Evolutionary conservation across 2,329 filamentous ascomycete species (phyloP).

Genomic region (Fulvia fulva): DNA sequence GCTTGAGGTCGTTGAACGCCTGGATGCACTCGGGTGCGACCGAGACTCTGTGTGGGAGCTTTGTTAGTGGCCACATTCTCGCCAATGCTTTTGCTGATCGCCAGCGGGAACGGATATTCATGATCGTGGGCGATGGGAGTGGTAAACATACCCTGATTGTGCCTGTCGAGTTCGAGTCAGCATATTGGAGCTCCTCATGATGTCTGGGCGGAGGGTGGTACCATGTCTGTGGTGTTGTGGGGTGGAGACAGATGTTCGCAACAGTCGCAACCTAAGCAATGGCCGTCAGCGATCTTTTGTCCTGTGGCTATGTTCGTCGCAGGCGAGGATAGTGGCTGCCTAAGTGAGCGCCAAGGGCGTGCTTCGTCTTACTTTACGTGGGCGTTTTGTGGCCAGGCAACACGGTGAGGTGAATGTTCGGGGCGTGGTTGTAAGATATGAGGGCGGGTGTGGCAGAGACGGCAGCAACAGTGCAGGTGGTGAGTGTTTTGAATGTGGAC

Average conservation of each 20-base stretch:
- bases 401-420: neutral
- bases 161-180: constrained; percentile 16
- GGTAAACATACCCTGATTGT: constrained; percentile 20
- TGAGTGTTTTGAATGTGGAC: too few relatives aligned
- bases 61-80: neutral
- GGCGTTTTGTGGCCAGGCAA: neutral
- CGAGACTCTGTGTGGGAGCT: constrained; percentile 55
- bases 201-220: neutral
- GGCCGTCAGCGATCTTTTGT: constrained; percentile 1
- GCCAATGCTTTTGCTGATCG: constrained; percentile 2
- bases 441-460: neutral
- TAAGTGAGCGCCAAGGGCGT: constrained; percentile 2
- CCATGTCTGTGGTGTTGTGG: constrained; percentile 14
- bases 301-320: neutral
- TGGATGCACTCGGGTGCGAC: constrained; percentile 67
- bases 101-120: constrained; percentile 5
- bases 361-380: constrained; percentile 5
- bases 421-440: neutral
- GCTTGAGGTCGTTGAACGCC: constrained; percentile 76
- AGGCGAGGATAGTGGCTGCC: constrained; percentile 1
- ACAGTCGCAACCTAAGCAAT: neutral
- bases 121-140: neutral
- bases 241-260: neutral
- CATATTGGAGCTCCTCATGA: neutral
- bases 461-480: neutral